Evolutionary conservation across 169 alveolate species (phyloP).

Genomic region (Plasmodium knowlesi): DNA sequence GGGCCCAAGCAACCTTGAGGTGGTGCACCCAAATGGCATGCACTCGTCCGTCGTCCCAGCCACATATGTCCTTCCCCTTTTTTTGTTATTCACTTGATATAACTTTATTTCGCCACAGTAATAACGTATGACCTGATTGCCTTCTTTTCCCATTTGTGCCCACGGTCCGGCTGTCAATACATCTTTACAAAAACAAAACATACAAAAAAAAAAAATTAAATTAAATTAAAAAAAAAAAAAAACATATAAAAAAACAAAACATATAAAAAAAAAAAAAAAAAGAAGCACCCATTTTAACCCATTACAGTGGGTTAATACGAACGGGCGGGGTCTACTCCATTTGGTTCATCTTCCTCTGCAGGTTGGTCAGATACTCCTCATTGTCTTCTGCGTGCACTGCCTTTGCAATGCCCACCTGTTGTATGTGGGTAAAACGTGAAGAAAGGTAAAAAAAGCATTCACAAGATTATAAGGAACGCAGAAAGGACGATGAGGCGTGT

Average conservation of each 20-base stretch:
- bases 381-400: slow-evolving; percentile 75
- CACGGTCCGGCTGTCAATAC: neutral
- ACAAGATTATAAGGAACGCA: neutral
- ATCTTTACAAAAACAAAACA: too few species aligned
- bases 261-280: too few species aligned
- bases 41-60: neutral
- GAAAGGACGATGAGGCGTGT: neutral
- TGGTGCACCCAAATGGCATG: neutral
- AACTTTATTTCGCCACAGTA: neutral
- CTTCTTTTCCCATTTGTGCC: neutral
- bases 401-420: slow-evolving; percentile 85
- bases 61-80: neutral
- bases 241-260: neutral
- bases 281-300: neutral
- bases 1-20: neutral
- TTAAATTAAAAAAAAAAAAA: too few species aligned
- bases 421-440: neutral
- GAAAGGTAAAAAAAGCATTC: neutral
- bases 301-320: neutral
- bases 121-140: neutral
- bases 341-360: slow-evolving; percentile 15
- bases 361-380: slow-evolving; percentile 7
- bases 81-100: neutral
- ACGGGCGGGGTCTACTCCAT: neutral
- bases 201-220: too few species aligned